These are phyloP conservation scores for Plasmodium relictum DNA, from an alignment of 169 alveolate genomes.

Conservation along the genomic window DNA sequence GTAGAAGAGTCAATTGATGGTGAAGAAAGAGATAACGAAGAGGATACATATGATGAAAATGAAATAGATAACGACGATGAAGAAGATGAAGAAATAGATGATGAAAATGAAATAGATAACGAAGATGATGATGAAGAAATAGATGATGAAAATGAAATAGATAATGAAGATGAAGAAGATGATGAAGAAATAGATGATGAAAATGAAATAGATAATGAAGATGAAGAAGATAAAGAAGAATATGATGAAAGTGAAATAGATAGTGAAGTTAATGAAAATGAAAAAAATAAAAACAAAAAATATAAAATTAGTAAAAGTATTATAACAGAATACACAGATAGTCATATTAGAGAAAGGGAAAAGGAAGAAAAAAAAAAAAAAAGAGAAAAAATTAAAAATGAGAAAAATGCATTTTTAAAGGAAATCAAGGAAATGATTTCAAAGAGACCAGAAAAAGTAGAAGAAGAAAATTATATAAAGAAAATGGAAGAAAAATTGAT, in stretches of 20 bases:
- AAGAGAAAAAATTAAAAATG: slow-evolving; percentile 70
- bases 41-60: not conserved
- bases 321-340: slow-evolving; percentile 78
- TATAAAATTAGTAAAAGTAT: slow-evolving; percentile 74
- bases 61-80: slow-evolving; percentile 15
- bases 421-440: slow-evolving; percentile 75
- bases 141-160: slow-evolving; percentile 1
- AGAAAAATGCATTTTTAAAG: slow-evolving; percentile 50
- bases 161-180: slow-evolving; percentile 8
- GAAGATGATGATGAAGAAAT: slow-evolving; percentile 43
- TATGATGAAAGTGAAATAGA: slow-evolving; percentile 54
- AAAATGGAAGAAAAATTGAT: slow-evolving; percentile 77
- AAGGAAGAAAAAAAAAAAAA: slow-evolving; percentile 74
- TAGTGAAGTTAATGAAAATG: slow-evolving; percentile 17
- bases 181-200: not conserved
- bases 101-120: slow-evolving; percentile 30
- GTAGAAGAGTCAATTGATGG: not conserved
- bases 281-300: slow-evolving; percentile 43
- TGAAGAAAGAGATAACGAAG: not conserved
- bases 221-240: slow-evolving; percentile 46
- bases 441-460: slow-evolving; percentile 78
- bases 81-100: slow-evolving; percentile 8
- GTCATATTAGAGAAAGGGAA: slow-evolving; percentile 72
- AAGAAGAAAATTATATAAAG: slow-evolving; percentile 79
- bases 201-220: slow-evolving; percentile 9